Evolutionary conservation across 352 stramenopile species (phyloP), one percentile per base, ranked within the genome.

Genomic region (Globisporangium spiculum): DNA sequence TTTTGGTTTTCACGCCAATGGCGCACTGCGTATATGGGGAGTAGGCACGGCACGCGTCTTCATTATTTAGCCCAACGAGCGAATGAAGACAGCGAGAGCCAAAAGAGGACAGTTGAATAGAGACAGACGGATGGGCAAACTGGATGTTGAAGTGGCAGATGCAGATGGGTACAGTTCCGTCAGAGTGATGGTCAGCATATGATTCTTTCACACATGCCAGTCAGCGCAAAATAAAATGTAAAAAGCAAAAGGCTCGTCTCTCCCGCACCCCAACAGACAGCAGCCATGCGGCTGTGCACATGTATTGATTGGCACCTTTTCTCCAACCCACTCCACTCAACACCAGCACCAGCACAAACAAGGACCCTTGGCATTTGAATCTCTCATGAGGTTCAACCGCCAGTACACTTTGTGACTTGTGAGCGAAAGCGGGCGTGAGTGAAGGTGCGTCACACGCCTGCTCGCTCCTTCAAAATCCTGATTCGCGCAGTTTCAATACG

Each of bases 141-240:
- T 52, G 44, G 44, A 52, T 52, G 63, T 71, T 38, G 46, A 61
- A 36, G 54, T 73, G 56, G 12, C 27, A 61, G 56, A 14, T 57
- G 22, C 44, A 52, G 24, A 57, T 57, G 52, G 52, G 52, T 57
- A 57, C 52, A 57, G 24, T 20, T 16, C 22, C 4, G 7, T 4
- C 12, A 57, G 52, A 57, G n/a, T 57, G 52, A 57, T 57, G 52
- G 52, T 57, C 52, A 3, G 18, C 12, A 57, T 34, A 26, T 34
- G 52, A 30, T 57, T 34, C 52, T 6, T 46, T 46, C 38, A 46
- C 38, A 46, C 38, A 46, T 46, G 38, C 4, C 36, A 44, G 10
- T 48, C 41, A 48, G 41, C 41, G 5, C 14, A 7, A 48, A 48
- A 20, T 14, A 6, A 8, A 50, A 7, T 8, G 16, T 3, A 14